Conservation (phyloP, 202 grass and related monocot genomes). For the Panicum virgatum region DNA sequence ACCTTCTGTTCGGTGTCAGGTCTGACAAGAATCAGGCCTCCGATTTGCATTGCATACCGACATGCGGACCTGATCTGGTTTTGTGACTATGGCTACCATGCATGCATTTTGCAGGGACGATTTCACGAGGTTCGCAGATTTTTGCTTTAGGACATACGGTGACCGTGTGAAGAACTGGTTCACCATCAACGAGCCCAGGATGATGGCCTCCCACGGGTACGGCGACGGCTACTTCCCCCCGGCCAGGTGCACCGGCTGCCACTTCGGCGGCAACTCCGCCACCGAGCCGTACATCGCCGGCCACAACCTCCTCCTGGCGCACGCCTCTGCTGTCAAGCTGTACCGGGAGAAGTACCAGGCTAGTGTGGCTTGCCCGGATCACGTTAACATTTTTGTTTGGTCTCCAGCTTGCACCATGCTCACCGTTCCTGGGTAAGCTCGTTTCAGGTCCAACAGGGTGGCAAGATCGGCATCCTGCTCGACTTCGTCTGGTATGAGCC, state of each 20-base stretch:
- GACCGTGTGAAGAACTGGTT: slow-evolving; percentile 73
- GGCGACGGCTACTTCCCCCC: slow-evolving; percentile 62
- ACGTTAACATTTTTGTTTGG: neutral
- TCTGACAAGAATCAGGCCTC: neutral
- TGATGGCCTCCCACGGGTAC: slow-evolving; percentile 65
- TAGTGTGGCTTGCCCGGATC: neutral
- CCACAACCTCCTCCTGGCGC: slow-evolving; percentile 70
- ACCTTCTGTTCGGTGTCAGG: neutral
- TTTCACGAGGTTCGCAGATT: slow-evolving; percentile 47
- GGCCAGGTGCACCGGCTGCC: slow-evolving; percentile 60
- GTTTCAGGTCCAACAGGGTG: slow-evolving; percentile 33
- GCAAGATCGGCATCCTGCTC: slow-evolving; percentile 64
- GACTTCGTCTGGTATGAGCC: slow-evolving; percentile 68
- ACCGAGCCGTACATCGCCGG: slow-evolving; percentile 74
- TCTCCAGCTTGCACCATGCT: neutral
- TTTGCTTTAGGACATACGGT: slow-evolving; percentile 60
- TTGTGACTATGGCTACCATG: neutral
- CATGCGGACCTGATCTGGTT: neutral
- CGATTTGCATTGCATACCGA: too few species aligned
- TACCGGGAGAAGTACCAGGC: slow-evolving; percentile 72
- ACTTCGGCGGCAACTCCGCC: slow-evolving; percentile 56
- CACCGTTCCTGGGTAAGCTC: neutral
- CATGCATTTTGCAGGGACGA: slow-evolving; percentile 38
- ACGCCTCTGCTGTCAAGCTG: slow-evolving; percentile 63
- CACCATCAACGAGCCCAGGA: slow-evolving; percentile 68